Percentiles rank a stretch among this genome's conserved stretches.
Conservation (phyloP, 1,284 basidiomycete species). For the Anthracocystis setariae region DNA sequence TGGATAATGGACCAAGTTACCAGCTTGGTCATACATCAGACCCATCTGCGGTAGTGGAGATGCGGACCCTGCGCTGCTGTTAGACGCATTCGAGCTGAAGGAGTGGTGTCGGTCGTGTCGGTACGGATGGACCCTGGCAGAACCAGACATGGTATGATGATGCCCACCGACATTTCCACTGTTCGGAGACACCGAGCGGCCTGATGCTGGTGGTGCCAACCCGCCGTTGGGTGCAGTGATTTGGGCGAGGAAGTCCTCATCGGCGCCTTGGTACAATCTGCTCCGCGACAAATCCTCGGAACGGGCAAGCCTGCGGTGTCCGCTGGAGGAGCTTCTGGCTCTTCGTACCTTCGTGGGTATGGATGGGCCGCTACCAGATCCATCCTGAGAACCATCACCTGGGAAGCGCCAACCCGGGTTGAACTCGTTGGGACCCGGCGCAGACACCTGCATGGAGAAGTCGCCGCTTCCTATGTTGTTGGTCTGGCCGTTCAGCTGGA, state of each 20-base stretch:
- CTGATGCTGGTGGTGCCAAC: conserved; percentile 53
- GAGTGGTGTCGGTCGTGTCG: conserved; percentile 53
- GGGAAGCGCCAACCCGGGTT: conserved; percentile 46
- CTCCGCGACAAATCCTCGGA: conserved; percentile 56
- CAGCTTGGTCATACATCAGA: conserved; percentile 20
- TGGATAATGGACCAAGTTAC: conserved; percentile 39
- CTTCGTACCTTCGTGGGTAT: conserved; percentile 23
- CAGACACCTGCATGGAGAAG: conserved; percentile 16
- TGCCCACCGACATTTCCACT: conserved; percentile 14
- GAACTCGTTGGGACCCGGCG: conserved; percentile 24
- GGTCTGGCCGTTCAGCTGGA: conserved; percentile 37
- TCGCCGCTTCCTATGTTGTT: conserved; percentile 20
- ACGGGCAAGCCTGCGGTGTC: conserved; percentile 50
- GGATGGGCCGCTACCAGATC: conserved; percentile 3
- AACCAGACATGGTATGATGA: conserved; percentile 26
- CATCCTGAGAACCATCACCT: conserved; percentile 6
- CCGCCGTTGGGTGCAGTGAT: conserved; percentile 60
- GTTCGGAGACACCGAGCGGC: conserved; percentile 32
- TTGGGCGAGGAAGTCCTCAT: conserved; percentile 48
- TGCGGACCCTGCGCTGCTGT: conserved; percentile 39
- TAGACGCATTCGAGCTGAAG: conserved; percentile 47
- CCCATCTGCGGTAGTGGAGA: conserved; percentile 35
- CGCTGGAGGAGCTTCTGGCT: conserved; percentile 26
- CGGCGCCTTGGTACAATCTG: conserved; percentile 41
- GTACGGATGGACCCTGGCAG: conserved; percentile 43